Percentiles rank a stretch among this genome's conserved stretches.
phyloP scores from a whole-genome alignment of 345 rosid genomes.

The Durio zibethinus region DNA sequence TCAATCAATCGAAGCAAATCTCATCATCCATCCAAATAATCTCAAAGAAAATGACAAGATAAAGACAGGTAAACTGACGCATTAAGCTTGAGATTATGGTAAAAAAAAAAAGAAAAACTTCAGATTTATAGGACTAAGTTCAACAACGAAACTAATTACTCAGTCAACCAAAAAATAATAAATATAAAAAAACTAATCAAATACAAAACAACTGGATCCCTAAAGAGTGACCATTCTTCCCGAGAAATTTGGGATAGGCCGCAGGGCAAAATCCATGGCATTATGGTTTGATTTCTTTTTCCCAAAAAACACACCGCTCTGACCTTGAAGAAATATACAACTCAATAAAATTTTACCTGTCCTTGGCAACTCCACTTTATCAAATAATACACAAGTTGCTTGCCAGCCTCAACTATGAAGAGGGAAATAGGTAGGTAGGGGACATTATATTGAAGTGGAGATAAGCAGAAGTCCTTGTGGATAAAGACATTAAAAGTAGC shows the following conservation, averaged over 20 bases:
- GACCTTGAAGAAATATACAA: constrained; percentile 34
- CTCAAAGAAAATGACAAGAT: not conserved
- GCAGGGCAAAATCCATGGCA: constrained; percentile 3
- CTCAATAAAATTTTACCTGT: constrained; percentile 30
- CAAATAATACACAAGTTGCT: constrained; percentile 41
- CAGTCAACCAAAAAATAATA: not conserved
- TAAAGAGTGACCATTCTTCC: not conserved
- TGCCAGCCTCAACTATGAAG: constrained; percentile 21
- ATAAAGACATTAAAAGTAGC: not conserved
- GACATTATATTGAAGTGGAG: constrained; percentile 2
- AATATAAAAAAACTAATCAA: not conserved
- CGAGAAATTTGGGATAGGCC: not conserved
- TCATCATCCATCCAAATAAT: too few relatives aligned
- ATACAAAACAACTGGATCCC: constrained; percentile 8
- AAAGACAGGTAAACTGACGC: not conserved
- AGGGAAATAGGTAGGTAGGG: not conserved
- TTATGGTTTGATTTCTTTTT: constrained; percentile 11
- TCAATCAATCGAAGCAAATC: too few relatives aligned
- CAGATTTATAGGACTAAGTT: not conserved
- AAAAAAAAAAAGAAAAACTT: not conserved
- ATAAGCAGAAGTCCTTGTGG: not conserved
- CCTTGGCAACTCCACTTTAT: constrained; percentile 34
- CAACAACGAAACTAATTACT: not conserved
- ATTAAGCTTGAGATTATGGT: too few relatives aligned
- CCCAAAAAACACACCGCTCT: constrained; percentile 33